Base-by-base conservation (phyloP, 331 rosid genomes). In the Prunus yedoensis region DNA sequence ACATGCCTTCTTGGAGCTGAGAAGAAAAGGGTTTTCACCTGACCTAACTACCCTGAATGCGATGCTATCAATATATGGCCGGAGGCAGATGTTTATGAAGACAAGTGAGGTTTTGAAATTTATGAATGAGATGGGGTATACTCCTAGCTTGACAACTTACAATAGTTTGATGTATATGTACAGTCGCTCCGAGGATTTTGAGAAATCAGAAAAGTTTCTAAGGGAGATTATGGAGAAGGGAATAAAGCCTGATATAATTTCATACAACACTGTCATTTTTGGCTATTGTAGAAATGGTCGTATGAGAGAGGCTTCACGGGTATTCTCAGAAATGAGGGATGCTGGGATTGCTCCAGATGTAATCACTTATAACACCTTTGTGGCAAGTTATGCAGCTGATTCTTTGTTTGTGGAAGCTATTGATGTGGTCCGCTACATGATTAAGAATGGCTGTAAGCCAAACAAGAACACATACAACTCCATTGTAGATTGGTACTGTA, bases 131-230 rank as follows among this genome's bases (percentile, higher is more conserved):
- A 88, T 79, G 65, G 94, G 96, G 47, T 93, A 86, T 66, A 90
- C 94, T 79, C 91, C 93, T 16, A 90, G 88, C 89, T 77, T 89
- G 93, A 79, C 97, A 20, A 93, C 97, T 25, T 93, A 93, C 81
- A 93, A 93, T 76, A 85, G 88, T 83, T 75, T 93, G 81, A 93
- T 93, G 96, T 89, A 89, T 68, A 93, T 87, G 91, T 81, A 93
- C 71, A 88, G 89, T 65, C 93, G 91, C 63, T 89, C 96, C 4
- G 94, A 85, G 74, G 75, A 85, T 77, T 93, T 90, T 54, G 81
- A 87, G 71, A 87, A 81, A 74, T 83, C 97, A 1, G 97, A 93
- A 82, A 81, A 86, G 45, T 66, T 86, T 77, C 71, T 93, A 21
- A 82, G 85, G 88, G 89, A 86, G 70, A 79, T 89, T 71, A 54